Evolutionary conservation across 2,329 filamentous ascomycete genomes (phyloP).

Genomic region (Penicillium sp.): DNA sequence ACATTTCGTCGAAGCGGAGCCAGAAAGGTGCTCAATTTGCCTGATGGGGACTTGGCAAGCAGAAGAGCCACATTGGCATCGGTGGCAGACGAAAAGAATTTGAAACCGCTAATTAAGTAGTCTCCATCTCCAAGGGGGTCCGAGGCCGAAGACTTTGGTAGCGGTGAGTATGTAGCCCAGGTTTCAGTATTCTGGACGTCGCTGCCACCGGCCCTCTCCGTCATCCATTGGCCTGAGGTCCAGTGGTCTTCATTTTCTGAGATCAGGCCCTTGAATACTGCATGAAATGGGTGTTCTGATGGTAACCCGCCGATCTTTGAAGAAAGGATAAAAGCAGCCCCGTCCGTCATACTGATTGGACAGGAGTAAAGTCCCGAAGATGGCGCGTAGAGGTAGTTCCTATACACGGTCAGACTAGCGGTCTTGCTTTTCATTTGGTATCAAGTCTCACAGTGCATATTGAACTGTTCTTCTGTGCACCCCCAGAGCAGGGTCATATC

Average conservation of each 20-base stretch:
- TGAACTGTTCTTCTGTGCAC: conserved; percentile 23
- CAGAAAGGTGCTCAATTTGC: conserved; percentile 62
- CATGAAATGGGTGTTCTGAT: conserved; percentile 23
- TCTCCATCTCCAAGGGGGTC: conserved; percentile 28
- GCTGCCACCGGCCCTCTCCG: conserved; percentile 37
- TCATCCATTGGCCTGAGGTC: conserved; percentile 44
- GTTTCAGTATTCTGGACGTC: conserved; percentile 39
- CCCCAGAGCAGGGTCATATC: conserved; percentile 25
- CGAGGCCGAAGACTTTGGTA: conserved; percentile 1
- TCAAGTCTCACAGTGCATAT: conserved; percentile 27
- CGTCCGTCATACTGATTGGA: conserved; percentile 62
- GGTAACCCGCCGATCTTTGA: conserved; percentile 16
- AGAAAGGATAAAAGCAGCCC: conserved; percentile 36
- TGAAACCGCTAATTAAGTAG: conserved; percentile 63
- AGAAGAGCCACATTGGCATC: conserved; percentile 66
- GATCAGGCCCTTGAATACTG: conserved; percentile 26
- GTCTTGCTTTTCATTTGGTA: neutral
- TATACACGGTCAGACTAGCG: conserved; percentile 1
- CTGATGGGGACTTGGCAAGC: conserved; percentile 59
- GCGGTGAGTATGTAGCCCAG: conserved; percentile 29
- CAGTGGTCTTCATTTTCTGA: conserved; percentile 32
- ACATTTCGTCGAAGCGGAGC: conserved; percentile 59
- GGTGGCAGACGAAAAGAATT: conserved; percentile 70
- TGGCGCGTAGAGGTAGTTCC: conserved; percentile 58
- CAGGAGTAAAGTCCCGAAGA: conserved; percentile 64